These are phyloP conservation scores for Dactylellina sp. DNA, from an alignment of 2,329 filamentous ascomycete genomes.

Conservation along the genomic window DNA sequence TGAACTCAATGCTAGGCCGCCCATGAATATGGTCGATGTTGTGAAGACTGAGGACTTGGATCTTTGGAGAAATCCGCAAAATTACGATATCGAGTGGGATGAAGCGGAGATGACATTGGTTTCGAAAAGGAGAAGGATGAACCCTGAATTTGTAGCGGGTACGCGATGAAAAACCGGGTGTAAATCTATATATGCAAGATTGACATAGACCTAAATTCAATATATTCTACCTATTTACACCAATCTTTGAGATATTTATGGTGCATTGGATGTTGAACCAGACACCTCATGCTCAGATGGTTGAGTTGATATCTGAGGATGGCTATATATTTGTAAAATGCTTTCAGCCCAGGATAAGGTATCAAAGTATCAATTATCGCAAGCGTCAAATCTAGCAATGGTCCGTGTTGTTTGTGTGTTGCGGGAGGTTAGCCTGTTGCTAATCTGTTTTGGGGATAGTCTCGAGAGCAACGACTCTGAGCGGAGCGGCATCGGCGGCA, in stretches of 20 bases:
- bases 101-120: conserved; percentile 11
- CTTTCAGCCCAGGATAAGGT: neutral
- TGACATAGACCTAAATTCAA: no score
- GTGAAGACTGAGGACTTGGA: neutral
- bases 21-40: neutral
- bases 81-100: conserved; percentile 23
- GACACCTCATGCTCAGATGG: no score
- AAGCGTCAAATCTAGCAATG: no score
- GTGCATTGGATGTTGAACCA: no score
- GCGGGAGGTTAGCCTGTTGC: conserved; percentile 20
- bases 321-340: no score
- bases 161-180: neutral
- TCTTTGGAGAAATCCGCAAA: neutral
- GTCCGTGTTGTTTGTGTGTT: conserved; percentile 13
- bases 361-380: no score
- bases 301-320: no score
- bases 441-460: conserved; percentile 18
- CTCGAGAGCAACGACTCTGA: neutral
- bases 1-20: no score
- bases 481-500: conserved; percentile 43
- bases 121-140: conserved; percentile 9
- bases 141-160: neutral
- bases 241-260: no score
- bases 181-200: no score
- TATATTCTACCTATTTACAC: no score